These are phyloP conservation scores for Isabelozyma gotoi DNA, from an alignment of 805 yeast genomes.

Conservation along the genomic window DNA sequence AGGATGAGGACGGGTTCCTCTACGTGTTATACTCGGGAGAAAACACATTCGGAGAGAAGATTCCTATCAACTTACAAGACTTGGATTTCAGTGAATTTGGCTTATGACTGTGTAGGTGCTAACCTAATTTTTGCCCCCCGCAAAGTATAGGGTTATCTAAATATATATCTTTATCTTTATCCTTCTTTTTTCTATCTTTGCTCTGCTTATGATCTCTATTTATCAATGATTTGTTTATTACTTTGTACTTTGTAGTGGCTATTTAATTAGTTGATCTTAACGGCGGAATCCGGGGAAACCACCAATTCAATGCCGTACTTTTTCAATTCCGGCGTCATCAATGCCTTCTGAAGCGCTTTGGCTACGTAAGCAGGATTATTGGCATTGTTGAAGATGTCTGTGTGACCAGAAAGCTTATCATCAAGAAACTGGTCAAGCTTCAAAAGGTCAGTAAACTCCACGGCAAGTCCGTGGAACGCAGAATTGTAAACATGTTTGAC, in stretches of 20 bases:
- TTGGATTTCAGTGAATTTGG: slow-evolving; percentile 5
- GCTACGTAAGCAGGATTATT: not conserved
- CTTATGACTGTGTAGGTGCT: too few relatives aligned
- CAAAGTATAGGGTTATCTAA: too few relatives aligned
- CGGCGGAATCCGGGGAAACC: not conserved
- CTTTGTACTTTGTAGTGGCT: not conserved
- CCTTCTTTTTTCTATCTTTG: not conserved
- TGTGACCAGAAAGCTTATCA: not conserved
- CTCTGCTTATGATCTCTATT: not conserved
- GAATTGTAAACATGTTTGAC: slow-evolving; percentile 6
- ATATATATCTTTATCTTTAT: too few relatives aligned
- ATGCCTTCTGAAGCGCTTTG: not conserved
- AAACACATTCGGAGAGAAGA: slow-evolving; percentile 78
- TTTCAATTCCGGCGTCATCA: not conserved
- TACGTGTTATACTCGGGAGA: slow-evolving; percentile 96
- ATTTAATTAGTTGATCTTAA: not conserved
- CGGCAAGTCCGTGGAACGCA: slow-evolving; percentile 5
- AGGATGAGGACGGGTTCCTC: slow-evolving; percentile 96
- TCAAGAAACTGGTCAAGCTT: not conserved
- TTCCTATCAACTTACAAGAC: slow-evolving; percentile 5
- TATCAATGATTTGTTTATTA: not conserved
- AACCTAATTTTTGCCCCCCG: too few relatives aligned
- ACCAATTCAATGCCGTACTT: not conserved
- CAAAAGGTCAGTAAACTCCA: slow-evolving; percentile 1
- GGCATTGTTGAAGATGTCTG: slow-evolving; percentile 2